Conservation (phyloP, 208 protist species). For the Crithidia brevicula region DNA sequence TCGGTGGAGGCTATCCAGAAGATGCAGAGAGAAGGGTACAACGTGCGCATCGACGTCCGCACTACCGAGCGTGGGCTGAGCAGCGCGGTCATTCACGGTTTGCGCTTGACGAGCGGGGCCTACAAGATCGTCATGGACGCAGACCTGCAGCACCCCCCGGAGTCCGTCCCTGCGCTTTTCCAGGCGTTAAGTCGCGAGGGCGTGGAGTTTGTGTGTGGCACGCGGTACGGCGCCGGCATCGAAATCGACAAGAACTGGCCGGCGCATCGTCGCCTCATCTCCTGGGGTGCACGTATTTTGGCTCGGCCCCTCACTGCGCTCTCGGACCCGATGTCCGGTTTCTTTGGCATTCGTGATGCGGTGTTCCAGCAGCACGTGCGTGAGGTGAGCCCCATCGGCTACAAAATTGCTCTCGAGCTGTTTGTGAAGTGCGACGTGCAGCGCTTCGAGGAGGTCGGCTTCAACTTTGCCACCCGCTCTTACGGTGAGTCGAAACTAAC, state of each 20-base stretch:
- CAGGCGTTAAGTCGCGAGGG: constrained; percentile 52
- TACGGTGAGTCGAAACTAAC: constrained; percentile 90
- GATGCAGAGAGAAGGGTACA: constrained; percentile 66
- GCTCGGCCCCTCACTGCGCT: constrained; percentile 87
- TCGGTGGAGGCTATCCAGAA: constrained; percentile 76
- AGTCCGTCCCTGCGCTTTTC: constrained; percentile 76
- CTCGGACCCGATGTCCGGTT: constrained; percentile 94
- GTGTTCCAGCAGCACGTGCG: constrained; percentile 53
- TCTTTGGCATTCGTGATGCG: constrained; percentile 84
- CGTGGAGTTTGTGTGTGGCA: constrained; percentile 91
- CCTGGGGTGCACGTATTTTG: constrained; percentile 80
- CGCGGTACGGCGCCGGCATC: constrained; percentile 79
- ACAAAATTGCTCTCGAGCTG: constrained; percentile 94
- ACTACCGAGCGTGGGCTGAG: constrained; percentile 85
- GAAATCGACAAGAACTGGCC: constrained; percentile 90
- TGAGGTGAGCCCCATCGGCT: constrained; percentile 87
- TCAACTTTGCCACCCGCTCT: constrained; percentile 81
- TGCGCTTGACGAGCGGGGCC: constrained; percentile 47
- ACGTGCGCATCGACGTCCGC: constrained; percentile 79
- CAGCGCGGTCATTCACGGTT: constrained; percentile 90
- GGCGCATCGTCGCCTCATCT: constrained; percentile 86
- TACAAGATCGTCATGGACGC: constrained; percentile 93
- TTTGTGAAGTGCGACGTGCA: constrained; percentile 88
- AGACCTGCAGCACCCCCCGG: constrained; percentile 93
- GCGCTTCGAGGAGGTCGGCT: constrained; percentile 77